phyloP scores from a whole-genome alignment of 225 moss, liverwort and hornwort genomes.

The Thuidium tamariscinum region DNA sequence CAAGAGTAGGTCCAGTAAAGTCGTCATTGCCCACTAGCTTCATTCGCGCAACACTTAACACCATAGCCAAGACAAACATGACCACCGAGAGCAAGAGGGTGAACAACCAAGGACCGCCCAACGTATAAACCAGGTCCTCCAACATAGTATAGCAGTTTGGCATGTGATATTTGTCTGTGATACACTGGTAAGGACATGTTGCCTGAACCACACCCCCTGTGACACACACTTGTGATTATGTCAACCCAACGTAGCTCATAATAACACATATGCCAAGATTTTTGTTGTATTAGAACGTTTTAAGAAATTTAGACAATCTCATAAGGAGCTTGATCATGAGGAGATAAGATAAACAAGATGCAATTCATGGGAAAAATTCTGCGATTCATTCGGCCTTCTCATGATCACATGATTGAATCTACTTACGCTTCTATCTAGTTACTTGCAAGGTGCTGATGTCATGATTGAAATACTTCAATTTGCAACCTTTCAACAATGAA shows the following conservation, averaged over 20 bases:
- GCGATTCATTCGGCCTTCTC: background rate
- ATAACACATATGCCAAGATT: background rate
- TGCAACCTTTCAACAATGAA: background rate
- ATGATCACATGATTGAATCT: background rate
- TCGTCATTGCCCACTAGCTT: constrained; percentile 94
- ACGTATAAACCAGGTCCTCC: constrained; percentile 81
- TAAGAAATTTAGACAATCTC: background rate
- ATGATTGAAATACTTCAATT: background rate
- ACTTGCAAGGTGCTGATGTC: background rate
- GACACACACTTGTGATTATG: background rate
- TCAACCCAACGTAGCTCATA: background rate
- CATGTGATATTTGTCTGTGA: constrained; percentile 80
- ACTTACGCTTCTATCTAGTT: background rate
- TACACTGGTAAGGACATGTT: constrained; percentile 66
- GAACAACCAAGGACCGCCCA: constrained; percentile 90
- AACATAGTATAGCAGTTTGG: constrained; percentile 92
- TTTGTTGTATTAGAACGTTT: background rate
- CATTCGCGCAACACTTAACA: constrained; percentile 90
- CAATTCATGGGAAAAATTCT: background rate
- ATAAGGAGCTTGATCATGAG: background rate
- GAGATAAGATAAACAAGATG: background rate
- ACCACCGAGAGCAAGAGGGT: constrained; percentile 69
- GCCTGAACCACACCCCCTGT: constrained; percentile 71
- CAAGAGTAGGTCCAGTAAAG: constrained; percentile 80
- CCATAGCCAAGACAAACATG: constrained; percentile 80